A percentile compares a stretch with the other conserved stretches of the same genome.
Evolutionary conservation across 306 rosid species (phyloP).

Genomic region (Betula pendula): DNA sequence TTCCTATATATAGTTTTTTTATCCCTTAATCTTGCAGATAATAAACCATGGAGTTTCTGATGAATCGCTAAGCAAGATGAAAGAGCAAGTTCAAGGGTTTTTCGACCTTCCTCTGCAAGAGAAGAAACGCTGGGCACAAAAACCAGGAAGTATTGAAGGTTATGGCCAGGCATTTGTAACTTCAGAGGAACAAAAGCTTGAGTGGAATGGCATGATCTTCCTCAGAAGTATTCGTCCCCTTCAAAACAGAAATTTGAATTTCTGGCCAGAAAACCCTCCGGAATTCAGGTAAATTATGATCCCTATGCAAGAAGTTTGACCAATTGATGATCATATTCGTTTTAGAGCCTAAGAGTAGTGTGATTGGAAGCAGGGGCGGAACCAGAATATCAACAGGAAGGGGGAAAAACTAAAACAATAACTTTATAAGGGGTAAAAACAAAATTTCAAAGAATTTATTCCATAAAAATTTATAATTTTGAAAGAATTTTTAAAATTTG

Average conservation of each 20-base stretch:
- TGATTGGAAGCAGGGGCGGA: too few species aligned
- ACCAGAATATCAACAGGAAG: too few species aligned
- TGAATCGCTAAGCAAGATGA: constrained; percentile 29
- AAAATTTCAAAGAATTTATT: too few species aligned
- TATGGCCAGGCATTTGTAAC: constrained; percentile 56
- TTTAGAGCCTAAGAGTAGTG: too few species aligned
- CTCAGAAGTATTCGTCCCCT: constrained; percentile 37
- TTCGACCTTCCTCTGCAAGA: constrained; percentile 42
- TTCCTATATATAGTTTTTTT: not conserved
- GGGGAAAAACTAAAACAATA: too few species aligned
- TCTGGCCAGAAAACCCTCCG: constrained; percentile 56
- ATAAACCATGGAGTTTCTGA: constrained; percentile 42
- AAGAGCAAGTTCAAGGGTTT: constrained; percentile 38
- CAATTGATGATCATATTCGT: not conserved
- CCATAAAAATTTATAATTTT: too few species aligned
- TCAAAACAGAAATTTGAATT: constrained; percentile 35
- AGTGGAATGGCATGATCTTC: constrained; percentile 59
- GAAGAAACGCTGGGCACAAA: constrained; percentile 43
- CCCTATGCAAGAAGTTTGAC: not conserved
- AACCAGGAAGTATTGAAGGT: constrained; percentile 47
- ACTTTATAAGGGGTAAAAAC: too few species aligned
- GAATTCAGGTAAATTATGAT: constrained; percentile 34
- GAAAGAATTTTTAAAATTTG: too few species aligned
- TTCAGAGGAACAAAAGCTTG: constrained; percentile 39
- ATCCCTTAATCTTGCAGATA: constrained; percentile 24